These are phyloP conservation scores for Ampelomyces quisqualis DNA, from an alignment of 2,329 filamentous ascomycete species.

Conservation along the genomic window DNA sequence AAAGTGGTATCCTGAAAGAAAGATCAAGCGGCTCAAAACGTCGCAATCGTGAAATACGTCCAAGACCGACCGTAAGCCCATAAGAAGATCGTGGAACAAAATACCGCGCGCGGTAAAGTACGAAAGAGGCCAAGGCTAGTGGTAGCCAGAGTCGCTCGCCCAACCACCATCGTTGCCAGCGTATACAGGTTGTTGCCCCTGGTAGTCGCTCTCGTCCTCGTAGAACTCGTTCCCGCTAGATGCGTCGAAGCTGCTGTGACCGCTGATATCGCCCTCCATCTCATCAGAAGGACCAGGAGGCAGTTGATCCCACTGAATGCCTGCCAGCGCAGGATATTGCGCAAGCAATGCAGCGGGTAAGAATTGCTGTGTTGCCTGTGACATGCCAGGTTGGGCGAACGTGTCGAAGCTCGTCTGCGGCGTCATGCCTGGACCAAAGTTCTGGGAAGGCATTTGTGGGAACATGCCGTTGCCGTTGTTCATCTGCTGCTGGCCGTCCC, in stretches of 20 bases:
- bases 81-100: slow-evolving; percentile 1
- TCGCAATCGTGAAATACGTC: slow-evolving; percentile 1
- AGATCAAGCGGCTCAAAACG: slow-evolving; percentile 7
- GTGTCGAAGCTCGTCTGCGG: slow-evolving; percentile 39
- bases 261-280: slow-evolving; percentile 65
- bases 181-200: slow-evolving; percentile 31
- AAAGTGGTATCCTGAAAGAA: slow-evolving; percentile 22
- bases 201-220: slow-evolving; percentile 64
- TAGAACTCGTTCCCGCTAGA: slow-evolving; percentile 70
- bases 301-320: slow-evolving; percentile 80
- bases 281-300: slow-evolving; percentile 61
- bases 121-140: background rate
- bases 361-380: slow-evolving; percentile 42
- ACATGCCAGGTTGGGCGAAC: slow-evolving; percentile 29
- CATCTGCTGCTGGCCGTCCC: slow-evolving; percentile 62
- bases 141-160: slow-evolving; percentile 34
- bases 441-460: slow-evolving; percentile 31
- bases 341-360: slow-evolving; percentile 86
- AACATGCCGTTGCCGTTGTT: slow-evolving; percentile 48
- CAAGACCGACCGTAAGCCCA: slow-evolving; percentile 9
- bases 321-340: slow-evolving; percentile 91
- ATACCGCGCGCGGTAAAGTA: background rate
- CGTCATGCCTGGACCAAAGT: slow-evolving; percentile 37
- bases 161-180: slow-evolving; percentile 35
- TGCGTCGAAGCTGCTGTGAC: slow-evolving; percentile 74